Conservation (phyloP, 768 basidiomycete species). For the Galerina marginata region DNA sequence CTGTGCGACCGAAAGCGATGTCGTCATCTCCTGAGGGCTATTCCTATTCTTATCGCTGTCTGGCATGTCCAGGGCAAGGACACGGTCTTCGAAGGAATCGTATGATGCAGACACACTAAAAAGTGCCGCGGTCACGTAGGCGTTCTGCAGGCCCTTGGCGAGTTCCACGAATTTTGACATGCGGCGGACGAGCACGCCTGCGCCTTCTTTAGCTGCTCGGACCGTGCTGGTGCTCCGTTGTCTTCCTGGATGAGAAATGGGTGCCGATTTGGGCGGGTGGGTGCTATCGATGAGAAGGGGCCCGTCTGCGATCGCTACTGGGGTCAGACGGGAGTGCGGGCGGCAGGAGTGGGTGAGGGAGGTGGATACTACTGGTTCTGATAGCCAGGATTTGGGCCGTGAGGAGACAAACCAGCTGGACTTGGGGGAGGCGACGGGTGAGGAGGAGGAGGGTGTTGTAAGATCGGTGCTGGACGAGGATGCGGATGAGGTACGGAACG, state of each 20-base stretch:
- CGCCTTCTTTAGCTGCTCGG: conserved; percentile 25
- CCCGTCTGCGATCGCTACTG: conserved; percentile 41
- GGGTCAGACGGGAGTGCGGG: conserved; percentile 40
- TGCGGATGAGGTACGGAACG: conserved; percentile 30
- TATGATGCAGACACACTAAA: conserved; percentile 43
- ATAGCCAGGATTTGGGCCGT: conserved; percentile 24
- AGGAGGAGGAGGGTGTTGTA: conserved; percentile 40
- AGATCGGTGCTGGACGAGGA: conserved; percentile 40
- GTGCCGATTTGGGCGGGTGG: conserved; percentile 16
- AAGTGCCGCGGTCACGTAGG: conserved; percentile 60
- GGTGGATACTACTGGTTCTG: conserved; percentile 15
- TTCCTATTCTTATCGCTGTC: background rate
- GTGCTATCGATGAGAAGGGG: conserved; percentile 30
- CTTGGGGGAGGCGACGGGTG: conserved; percentile 37
- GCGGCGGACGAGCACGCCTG: conserved; percentile 28
- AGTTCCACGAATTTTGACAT: conserved; percentile 50
- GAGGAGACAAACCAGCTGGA: conserved; percentile 31
- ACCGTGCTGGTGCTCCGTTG: conserved; percentile 28
- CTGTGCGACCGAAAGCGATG: background rate
- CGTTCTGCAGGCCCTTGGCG: conserved; percentile 61
- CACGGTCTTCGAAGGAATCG: conserved; percentile 30
- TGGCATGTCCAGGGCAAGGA: conserved; percentile 2
- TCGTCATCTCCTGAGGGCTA: background rate
- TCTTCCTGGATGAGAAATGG: conserved; percentile 24
- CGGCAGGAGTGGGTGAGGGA: conserved; percentile 38